Conservation (phyloP, 108 stramenopile species). For the Skeletonema marinoi region DNA sequence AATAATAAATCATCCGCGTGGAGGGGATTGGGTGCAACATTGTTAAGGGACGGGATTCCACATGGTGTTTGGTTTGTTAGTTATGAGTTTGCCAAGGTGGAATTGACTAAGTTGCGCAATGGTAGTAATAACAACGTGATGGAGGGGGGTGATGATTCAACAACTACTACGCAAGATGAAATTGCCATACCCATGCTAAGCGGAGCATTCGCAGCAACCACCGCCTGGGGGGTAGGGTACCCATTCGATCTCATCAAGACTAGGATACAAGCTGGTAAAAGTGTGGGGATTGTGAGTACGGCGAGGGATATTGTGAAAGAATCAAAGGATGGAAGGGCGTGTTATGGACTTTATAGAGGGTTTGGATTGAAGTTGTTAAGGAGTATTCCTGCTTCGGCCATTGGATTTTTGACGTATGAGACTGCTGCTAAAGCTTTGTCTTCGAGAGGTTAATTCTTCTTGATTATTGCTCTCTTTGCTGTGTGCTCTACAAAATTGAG, state of each 20-base stretch:
- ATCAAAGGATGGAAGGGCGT: constrained; percentile 37
- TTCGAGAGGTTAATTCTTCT: background rate
- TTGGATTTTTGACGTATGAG: constrained; percentile 83
- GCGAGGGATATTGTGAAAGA: constrained; percentile 57
- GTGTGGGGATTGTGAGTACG: constrained; percentile 53
- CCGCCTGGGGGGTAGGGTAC: constrained; percentile 88
- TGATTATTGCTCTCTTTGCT: too few species aligned
- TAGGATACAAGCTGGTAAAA: constrained; percentile 66
- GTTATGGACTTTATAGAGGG: constrained; percentile 74
- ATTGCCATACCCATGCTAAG: constrained; percentile 62
- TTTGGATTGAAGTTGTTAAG: constrained; percentile 78
- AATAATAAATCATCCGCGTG: constrained; percentile 22
- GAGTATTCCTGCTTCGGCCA: constrained; percentile 75
- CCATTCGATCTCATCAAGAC: constrained; percentile 88
- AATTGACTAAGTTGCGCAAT: constrained; percentile 14
- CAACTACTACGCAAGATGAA: background rate
- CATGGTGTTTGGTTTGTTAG: constrained; percentile 85
- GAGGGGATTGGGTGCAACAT: constrained; percentile 79
- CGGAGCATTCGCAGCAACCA: constrained; percentile 80
- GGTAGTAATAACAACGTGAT: background rate
- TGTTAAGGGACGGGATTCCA: constrained; percentile 74
- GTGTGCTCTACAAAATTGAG: too few species aligned
- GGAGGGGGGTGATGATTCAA: background rate
- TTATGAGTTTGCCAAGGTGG: constrained; percentile 56
- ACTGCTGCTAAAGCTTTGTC: constrained; percentile 31